Base-by-base conservation (phyloP, 2,329 filamentous ascomycete genomes). In the Ramularia endophylla region DNA sequence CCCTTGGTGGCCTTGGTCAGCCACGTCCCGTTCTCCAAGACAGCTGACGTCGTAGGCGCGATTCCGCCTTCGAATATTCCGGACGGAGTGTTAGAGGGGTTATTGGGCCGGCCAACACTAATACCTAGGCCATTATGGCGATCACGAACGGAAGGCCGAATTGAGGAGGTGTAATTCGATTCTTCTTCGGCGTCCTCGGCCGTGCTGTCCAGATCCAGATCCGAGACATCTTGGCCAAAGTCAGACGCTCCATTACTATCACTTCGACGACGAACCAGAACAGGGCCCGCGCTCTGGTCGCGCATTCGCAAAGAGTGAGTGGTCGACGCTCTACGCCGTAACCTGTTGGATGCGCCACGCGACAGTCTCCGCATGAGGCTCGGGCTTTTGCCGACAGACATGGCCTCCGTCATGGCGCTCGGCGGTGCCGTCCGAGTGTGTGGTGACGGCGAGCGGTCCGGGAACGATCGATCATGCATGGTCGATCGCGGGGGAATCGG, bases 1-100 rank as follows among this genome's bases (percentile, higher is more conserved):
- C 90, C 92, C 67, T 86, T 90, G 33, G 88, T 90, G 19, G 95
- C 77, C 62, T 97, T 95, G 41, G 73, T 80, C 48, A 97, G 73
- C 37, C 73, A 68, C 2, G 85, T 90, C 37, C 92, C 92, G 51
- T 83, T 80, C 53, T 89, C 80, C 19, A 97, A 75, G 17, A 82
- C 73, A 5, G 80, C 73, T 30, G 89, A 87, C 33, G 92, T 80
- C 40, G 88, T 81, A 7, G 88, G 87, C 12, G 80, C 83, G 36
- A 78, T 72, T 20, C 63, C 60, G 8, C 63, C 57, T 43, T 70
- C 68, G 18, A 66, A 64, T 15, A 63, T 62, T 28, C 48, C 50
- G 7, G 38, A 20, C n/a, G n/a, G n/a, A 28, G 27, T 25, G 27
- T 29, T 22, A 2, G 66, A 65, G 39, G 55, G 60, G 38, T 63